Evolutionary conservation across 176 grass and related monocot genomes (phyloP), one percentile per base, ranked within the genome.

Genomic region (Eragrostis curvula): DNA sequence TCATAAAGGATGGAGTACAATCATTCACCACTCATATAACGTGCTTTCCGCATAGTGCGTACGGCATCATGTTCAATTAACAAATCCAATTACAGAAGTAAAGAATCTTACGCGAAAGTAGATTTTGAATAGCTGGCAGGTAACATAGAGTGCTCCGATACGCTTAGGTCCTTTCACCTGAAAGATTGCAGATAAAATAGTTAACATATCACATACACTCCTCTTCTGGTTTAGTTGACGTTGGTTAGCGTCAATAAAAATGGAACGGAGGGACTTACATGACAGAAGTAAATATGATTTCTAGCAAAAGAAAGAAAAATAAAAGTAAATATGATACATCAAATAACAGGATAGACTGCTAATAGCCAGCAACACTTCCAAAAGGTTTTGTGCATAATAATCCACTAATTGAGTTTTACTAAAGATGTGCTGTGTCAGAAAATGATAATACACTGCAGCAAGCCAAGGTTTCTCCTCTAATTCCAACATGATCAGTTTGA

Each of bases 161-260:
- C 93, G 93, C 80, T 96, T 99, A 76, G 91, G 91, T 45, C 93
- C 93, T 94, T 99, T 96, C n/a, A 94, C 96, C 96, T 96, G 75
- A 71, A 89, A 77, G 21, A 24, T 67, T 82, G 42, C 42, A 46
- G 30, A 78, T 45, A 74, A 81, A 88, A 85, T 15, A 40, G 7
- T 24, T 63, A 77, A 68, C 75, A 80, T 17, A 57, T 41, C 24
- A 70, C 8, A 65, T 29, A 61, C 48, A 32, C 27, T 36, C 73
- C 32, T 36, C 32, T 36, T 36, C 32, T 36, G 32, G 4, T 36
- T 36, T 36, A 2, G 4, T 36, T 36, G 32, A 2, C 4, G 32
- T 36, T 36, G 32, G 4, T 36, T 36, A 36, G 32, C 32, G 32
- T 36, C 32, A 36, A 36, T 4, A 36, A 36, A 36, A 36, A 36